Evolutionary conservation across 176 grass and related monocot species (phyloP).

Genomic region (Avena sativa): DNA sequence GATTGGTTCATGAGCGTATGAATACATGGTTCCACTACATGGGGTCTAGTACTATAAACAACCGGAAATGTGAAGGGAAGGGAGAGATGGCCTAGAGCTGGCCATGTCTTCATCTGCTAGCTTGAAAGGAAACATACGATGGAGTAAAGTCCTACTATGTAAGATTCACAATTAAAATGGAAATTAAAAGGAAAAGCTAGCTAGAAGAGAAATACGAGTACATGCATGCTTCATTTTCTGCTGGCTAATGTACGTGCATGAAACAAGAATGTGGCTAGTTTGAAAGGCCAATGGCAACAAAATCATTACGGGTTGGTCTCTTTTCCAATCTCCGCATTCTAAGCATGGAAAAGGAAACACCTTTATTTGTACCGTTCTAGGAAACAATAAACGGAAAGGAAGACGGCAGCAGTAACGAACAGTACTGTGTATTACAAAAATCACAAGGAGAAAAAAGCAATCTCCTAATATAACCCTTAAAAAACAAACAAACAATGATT

Average conservation of each 20-base stretch:
- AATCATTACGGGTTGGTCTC: constrained; percentile 2
- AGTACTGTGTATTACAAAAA: not conserved
- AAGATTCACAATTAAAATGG: not conserved
- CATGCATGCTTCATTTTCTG: not conserved
- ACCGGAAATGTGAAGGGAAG: not conserved
- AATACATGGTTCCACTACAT: not conserved
- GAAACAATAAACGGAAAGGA: constrained; percentile 41
- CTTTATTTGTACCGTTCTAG: constrained; percentile 28
- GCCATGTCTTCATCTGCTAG: not conserved
- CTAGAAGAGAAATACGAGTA: not conserved
- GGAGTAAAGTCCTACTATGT: not conserved
- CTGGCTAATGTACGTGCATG: too few relatives aligned
- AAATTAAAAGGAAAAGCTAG: constrained; percentile 7
- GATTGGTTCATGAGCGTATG: not conserved
- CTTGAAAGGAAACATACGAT: not conserved
- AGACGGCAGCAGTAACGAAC: constrained; percentile 11
- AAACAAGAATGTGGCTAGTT: not conserved
- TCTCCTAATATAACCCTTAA: not conserved
- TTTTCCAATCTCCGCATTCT: not conserved
- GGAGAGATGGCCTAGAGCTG: not conserved
- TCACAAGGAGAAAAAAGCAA: not conserved
- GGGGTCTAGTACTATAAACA: not conserved
- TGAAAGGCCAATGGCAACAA: constrained; percentile 10
- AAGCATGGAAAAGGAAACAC: constrained; percentile 19
- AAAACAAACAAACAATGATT: not conserved